Evolutionary conservation across 805 yeast genomes (phyloP), one percentile per base, ranked within the genome.

Genomic region (Teunomyces lycoperdinae): DNA sequence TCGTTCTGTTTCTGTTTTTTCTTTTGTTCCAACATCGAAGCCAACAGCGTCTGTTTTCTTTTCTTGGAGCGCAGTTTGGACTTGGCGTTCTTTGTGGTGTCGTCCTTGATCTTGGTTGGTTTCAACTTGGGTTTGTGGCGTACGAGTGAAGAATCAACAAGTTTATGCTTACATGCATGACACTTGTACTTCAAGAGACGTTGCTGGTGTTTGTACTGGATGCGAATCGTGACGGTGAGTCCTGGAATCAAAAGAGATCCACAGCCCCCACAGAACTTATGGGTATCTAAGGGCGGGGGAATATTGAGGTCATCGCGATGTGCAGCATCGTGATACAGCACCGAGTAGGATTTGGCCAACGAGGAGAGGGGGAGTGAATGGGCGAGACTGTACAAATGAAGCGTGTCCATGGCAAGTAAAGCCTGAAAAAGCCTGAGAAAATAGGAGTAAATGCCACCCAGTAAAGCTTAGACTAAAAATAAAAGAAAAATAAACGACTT

Each of bases 11-110:
- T 66, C 26, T 65, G 68, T 39, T 67, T 64, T 50, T 71, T 73
- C 59, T 75, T 79, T 45, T 66, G 64, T 30, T 66, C 64, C 32
- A 80, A 58, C 50, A 80, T 55, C 47, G 62, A 70, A 2, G 73
- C 61, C 24, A 79, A 61, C 14, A 74, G 69, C 48, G 69, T 75
- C 56, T 66, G 66, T 58, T 76, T 78, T 41, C 79, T 57, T 77
- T 79, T 13, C 30, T 49, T 50, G 13, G 74, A 66, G 41, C 78
- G 61, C 17, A 68, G 42, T 13, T 40, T 44, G 26, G 45, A 32
- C 36, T 43, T 43, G 28, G 39, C 32, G 14, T 30, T 36, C 8
- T 44, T 27, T 20, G 40, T 9, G n/a, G n/a, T 13, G 43, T 30
- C n/a, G 24, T 10, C 35, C 5, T 29, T 16, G 43, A 38, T 24